Percentiles rank a stretch among this genome's conserved stretches.
Evolutionary conservation across 345 rosid genomes (phyloP).

Genomic region (Eucalyptus polybractea): DNA sequence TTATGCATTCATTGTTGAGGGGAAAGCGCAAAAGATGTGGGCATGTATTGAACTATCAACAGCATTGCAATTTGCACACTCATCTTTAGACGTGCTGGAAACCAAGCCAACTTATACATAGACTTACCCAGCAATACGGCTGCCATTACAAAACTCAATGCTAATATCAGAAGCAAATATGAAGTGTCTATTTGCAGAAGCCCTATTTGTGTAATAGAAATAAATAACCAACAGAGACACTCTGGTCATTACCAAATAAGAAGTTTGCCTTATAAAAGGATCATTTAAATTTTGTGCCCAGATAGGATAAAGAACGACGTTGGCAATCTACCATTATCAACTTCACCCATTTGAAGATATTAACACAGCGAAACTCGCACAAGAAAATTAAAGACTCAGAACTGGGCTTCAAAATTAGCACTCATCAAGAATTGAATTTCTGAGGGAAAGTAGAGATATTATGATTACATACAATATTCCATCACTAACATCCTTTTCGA

Average conservation of each 20-base stretch:
- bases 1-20: neutral
- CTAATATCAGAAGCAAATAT: neutral
- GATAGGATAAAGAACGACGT: too few relatives aligned
- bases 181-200: neutral
- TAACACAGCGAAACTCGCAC: neutral
- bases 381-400: neutral
- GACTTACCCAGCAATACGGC: too few relatives aligned
- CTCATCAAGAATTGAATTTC: neutral
- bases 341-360: too few relatives aligned
- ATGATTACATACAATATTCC: neutral
- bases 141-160: neutral
- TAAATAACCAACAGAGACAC: neutral
- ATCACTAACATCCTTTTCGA: neutral
- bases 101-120: too few relatives aligned
- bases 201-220: neutral
- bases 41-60: neutral
- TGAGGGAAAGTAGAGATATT: neutral
- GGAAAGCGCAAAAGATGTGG: neutral
- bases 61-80: neutral
- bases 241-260: neutral
- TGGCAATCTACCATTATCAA: neutral
- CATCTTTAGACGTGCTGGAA: neutral
- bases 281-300: too few relatives aligned
- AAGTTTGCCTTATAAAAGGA: too few relatives aligned
- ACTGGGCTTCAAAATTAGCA: neutral